phyloP scores from a whole-genome alignment of 2,329 filamentous ascomycete genomes.

The Colletotrichum falcatum region DNA sequence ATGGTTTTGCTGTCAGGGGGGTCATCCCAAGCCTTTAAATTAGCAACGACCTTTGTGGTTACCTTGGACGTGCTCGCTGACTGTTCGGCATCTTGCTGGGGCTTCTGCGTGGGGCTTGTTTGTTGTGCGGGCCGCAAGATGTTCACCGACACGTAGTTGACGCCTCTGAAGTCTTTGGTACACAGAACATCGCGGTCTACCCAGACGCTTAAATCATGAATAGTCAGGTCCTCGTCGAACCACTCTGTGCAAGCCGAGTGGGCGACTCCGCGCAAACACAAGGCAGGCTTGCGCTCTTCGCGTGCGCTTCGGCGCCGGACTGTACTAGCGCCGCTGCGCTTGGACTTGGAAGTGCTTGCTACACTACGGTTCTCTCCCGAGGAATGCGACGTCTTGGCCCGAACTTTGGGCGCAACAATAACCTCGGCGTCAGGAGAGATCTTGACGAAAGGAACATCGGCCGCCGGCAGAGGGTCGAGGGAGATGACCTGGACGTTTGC shows the following conservation, averaged over 20 bases:
- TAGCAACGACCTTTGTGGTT: constrained; percentile 79
- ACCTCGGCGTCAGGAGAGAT: constrained; percentile 95
- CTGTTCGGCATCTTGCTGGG: constrained; percentile 75
- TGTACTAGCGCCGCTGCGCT: constrained; percentile 79
- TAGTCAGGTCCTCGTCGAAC: constrained; percentile 77
- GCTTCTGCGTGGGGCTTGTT: constrained; percentile 61
- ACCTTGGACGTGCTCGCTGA: constrained; percentile 62
- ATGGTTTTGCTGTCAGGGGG: constrained; percentile 84
- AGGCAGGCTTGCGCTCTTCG: constrained; percentile 73
- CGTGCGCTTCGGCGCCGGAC: constrained; percentile 67
- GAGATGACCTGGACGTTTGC: constrained; percentile 90
- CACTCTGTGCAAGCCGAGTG: constrained; percentile 76
- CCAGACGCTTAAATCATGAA: constrained; percentile 79
- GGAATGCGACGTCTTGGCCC: constrained; percentile 74
- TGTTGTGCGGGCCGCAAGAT: constrained; percentile 35
- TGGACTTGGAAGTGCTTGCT: constrained; percentile 81
- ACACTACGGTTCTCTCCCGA: constrained; percentile 84
- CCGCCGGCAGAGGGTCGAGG: constrained; percentile 78
- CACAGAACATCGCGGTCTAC: constrained; percentile 82
- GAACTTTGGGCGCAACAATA: constrained; percentile 93
- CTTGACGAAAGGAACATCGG: constrained; percentile 84
- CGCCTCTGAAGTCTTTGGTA: constrained; percentile 78
- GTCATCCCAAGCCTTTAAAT: constrained; percentile 83
- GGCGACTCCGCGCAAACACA: constrained; percentile 87
- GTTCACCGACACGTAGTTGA: constrained; percentile 78